Evolutionary conservation across 495 filamentous ascomycete genomes (phyloP).

Genomic region (Aspergillus biplanus): DNA sequence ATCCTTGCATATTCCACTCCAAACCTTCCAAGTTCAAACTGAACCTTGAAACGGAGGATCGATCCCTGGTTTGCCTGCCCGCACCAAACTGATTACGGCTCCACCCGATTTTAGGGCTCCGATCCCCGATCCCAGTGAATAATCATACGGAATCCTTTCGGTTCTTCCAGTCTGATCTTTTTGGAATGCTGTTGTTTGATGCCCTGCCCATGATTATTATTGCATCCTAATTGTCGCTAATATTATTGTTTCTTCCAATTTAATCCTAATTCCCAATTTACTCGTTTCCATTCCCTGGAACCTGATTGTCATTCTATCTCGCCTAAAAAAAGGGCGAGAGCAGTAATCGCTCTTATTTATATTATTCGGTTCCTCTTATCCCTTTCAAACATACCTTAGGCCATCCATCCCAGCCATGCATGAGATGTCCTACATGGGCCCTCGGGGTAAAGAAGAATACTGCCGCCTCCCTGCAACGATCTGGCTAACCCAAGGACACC

Average conservation of each 20-base stretch:
- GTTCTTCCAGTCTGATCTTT: neutral
- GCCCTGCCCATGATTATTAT: neutral
- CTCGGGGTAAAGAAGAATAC: conserved; percentile 36
- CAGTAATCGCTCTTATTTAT: too few species aligned
- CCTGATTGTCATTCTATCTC: too few species aligned
- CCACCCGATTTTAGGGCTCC: conserved; percentile 16
- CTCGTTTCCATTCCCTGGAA: too few species aligned
- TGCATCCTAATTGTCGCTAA: neutral
- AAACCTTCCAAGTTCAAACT: neutral
- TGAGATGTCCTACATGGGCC: conserved; percentile 66
- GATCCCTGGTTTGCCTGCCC: conserved; percentile 3
- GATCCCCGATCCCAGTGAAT: conserved; percentile 6
- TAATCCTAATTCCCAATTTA: too few species aligned
- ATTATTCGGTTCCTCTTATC: neutral
- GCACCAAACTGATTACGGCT: conserved; percentile 3
- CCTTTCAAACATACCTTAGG: neutral
- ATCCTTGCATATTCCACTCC: neutral
- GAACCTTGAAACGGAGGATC: neutral
- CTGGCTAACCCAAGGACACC: conserved; percentile 15
- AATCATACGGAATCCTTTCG: conserved; percentile 2
- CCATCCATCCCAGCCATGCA: conserved; percentile 50
- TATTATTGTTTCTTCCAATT: neutral
- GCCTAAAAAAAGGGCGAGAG: too few species aligned
- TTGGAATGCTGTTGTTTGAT: neutral
- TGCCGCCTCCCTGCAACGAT: neutral